Percentiles rank a stretch among this genome's conserved stretches.
These are phyloP conservation scores for Claviceps quebecensis DNA, from an alignment of 2,329 filamentous ascomycete genomes.

Conservation along the genomic window DNA sequence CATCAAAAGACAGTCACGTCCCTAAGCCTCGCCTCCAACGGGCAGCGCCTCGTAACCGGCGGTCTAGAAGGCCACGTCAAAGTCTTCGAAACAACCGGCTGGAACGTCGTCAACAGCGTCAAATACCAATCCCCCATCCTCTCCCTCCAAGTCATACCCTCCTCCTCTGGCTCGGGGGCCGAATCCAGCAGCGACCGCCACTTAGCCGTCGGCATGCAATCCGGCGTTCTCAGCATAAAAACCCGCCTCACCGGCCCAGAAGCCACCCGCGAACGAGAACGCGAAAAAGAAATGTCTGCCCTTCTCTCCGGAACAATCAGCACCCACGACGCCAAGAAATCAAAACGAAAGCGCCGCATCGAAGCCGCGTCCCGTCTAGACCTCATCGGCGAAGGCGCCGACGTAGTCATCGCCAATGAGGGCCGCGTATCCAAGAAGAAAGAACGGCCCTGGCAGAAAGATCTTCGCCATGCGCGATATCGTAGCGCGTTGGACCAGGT, in stretches of 20 bases:
- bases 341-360: slow-evolving; percentile 49
- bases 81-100: slow-evolving; percentile 82
- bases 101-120: slow-evolving; percentile 90
- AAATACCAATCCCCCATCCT: slow-evolving; percentile 92
- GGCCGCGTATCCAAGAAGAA: slow-evolving; percentile 35
- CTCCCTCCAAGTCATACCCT: slow-evolving; percentile 58
- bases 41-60: slow-evolving; percentile 70
- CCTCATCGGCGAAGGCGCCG: slow-evolving; percentile 68
- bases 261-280: slow-evolving; percentile 60
- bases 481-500: slow-evolving; percentile 66
- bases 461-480: slow-evolving; percentile 68
- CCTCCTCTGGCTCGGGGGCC: slow-evolving; percentile 19
- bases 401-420: slow-evolving; percentile 77
- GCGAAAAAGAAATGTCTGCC: slow-evolving; percentile 73
- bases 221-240: slow-evolving; percentile 77
- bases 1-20: slow-evolving; percentile 97
- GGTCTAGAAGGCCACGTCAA: slow-evolving; percentile 94
- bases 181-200: slow-evolving; percentile 75
- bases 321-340: slow-evolving; percentile 57
- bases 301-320: slow-evolving; percentile 66
- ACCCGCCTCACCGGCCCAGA: slow-evolving; percentile 78
- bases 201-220: slow-evolving; percentile 87
- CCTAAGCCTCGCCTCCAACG: slow-evolving; percentile 67
- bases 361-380: slow-evolving; percentile 47
- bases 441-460: slow-evolving; percentile 64